Evolutionary conservation across 148 eudicot species (phyloP).

Genomic region (Amaranthus palmeri): DNA sequence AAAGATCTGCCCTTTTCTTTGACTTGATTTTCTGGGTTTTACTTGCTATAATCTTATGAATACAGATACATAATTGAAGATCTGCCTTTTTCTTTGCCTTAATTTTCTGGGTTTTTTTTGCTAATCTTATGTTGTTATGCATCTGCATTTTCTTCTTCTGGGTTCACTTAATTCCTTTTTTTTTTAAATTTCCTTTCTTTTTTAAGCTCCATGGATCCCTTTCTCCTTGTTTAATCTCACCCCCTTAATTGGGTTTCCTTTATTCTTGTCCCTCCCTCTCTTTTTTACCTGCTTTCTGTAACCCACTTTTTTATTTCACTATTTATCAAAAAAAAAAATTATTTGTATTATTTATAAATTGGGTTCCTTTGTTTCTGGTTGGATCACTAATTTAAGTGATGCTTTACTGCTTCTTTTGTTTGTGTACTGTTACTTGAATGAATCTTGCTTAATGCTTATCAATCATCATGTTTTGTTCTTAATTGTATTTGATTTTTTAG

Average conservation of each 20-base stretch:
- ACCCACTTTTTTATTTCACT: background rate
- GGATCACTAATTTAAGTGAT: no score
- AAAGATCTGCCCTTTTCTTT: background rate
- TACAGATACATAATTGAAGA: background rate
- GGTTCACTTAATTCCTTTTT: background rate
- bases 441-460: no score
- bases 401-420: background rate
- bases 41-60: background rate
- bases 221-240: slow-evolving; percentile 9
- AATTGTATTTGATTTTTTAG: no score
- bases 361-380: no score
- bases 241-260: slow-evolving; percentile 3
- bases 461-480: no score
- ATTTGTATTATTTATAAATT: background rate
- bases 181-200: background rate
- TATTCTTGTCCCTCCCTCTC: background rate
- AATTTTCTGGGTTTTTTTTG: background rate
- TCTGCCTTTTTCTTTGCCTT: background rate
- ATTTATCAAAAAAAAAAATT: background rate
- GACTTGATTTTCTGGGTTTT: background rate
- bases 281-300: background rate
- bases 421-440: no score
- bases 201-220: background rate
- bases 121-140: background rate
- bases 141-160: slow-evolving; percentile 1